Evolutionary conservation across 306 rosid species (phyloP).

Genomic region (Cicer yamashitae): DNA sequence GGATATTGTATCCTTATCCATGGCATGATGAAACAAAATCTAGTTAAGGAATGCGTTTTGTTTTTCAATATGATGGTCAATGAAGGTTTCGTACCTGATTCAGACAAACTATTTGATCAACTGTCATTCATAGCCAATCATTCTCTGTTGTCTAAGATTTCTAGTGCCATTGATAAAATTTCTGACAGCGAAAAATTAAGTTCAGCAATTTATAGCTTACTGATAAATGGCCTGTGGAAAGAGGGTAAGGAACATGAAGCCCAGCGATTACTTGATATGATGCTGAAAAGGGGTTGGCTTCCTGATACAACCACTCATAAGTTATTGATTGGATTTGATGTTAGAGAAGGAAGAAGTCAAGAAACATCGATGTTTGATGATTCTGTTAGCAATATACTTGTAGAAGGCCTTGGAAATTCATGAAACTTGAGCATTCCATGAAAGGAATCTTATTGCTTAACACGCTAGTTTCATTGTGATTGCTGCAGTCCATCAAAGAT

Average conservation of each 20-base stretch:
- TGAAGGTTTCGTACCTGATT: slow-evolving; percentile 68
- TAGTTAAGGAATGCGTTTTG: slow-evolving; percentile 54
- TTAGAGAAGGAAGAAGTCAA: slow-evolving; percentile 47
- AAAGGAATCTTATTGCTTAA: slow-evolving; percentile 27
- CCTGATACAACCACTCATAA: slow-evolving; percentile 80
- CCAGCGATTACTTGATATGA: slow-evolving; percentile 60
- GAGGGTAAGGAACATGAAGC: slow-evolving; percentile 74
- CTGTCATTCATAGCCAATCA: slow-evolving; percentile 58
- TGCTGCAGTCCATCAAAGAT: slow-evolving; percentile 26
- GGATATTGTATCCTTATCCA: slow-evolving; percentile 69
- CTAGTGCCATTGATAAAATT: slow-evolving; percentile 54
- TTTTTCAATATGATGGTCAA: slow-evolving; percentile 72
- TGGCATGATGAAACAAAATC: slow-evolving; percentile 60
- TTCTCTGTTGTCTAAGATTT: slow-evolving; percentile 61
- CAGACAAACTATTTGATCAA: slow-evolving; percentile 60
- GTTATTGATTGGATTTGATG: slow-evolving; percentile 71
- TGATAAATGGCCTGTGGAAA: slow-evolving; percentile 77
- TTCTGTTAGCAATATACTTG: slow-evolving; percentile 74
- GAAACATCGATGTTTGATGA: slow-evolving; percentile 34
- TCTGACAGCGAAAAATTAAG: slow-evolving; percentile 48
- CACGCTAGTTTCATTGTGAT: slow-evolving; percentile 28
- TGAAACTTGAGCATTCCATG: slow-evolving; percentile 43
- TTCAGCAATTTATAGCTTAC: slow-evolving; percentile 60
- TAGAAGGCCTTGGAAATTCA: slow-evolving; percentile 66
- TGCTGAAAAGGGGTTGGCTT: slow-evolving; percentile 92